Percentiles rank a stretch among this genome's conserved stretches.
phyloP scores from a whole-genome alignment of 2,329 filamentous ascomycete species.

The Ascochyta fabae region DNA sequence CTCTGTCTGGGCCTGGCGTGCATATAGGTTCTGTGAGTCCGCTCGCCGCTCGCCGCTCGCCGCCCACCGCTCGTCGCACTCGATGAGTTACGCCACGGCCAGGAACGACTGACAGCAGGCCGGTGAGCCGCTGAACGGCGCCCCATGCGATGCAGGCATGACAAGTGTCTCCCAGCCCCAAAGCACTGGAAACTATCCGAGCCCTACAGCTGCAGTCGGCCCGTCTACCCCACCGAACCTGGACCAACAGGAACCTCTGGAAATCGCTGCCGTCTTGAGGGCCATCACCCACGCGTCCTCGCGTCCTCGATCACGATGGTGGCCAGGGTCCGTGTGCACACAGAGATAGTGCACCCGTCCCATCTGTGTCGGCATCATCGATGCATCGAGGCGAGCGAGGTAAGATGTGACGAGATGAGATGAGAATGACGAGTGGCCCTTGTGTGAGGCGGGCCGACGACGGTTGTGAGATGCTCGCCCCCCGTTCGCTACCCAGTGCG shows the following conservation, averaged over 20 bases:
- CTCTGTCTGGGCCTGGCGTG: neutral
- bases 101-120: slow-evolving; percentile 3
- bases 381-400: slow-evolving; percentile 3
- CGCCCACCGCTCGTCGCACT: neutral
- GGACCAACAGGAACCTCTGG: neutral
- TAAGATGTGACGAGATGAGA: neutral
- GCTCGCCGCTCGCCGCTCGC: neutral
- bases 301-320: neutral
- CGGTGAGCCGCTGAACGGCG: neutral
- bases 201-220: neutral
- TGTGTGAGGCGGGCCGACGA: no score
- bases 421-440: neutral
- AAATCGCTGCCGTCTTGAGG: neutral
- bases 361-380: neutral
- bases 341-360: neutral
- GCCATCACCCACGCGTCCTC: slow-evolving; percentile 1
- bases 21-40: neutral
- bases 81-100: neutral
- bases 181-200: neutral
- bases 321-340: neutral
- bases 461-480: neutral
- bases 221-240: slow-evolving; percentile 2
- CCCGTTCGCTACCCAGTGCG: neutral
- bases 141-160: neutral
- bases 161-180: neutral